Base-by-base conservation (phyloP, 352 stramenopile species). In the Phytophthora multivora region DNA sequence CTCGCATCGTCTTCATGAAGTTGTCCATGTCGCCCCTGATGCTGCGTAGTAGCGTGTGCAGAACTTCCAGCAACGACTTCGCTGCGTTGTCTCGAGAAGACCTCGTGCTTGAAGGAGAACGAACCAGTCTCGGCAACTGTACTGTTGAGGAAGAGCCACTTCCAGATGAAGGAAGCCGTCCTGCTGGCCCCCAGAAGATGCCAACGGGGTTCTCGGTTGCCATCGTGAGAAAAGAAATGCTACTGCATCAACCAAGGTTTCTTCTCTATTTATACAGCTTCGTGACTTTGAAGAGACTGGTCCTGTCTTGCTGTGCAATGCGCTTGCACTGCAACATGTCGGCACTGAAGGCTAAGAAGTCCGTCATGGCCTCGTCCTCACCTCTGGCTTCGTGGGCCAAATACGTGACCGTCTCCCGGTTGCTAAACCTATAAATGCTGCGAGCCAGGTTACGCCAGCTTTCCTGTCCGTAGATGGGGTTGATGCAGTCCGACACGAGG, bases 401-500 rank as follows among this genome's bases (percentile, higher is more conserved):
- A 51, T 86, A 91, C 66, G 82, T 90, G 51, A 86, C 48, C 7
- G 86, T 90, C 16, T 77, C 15, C 0, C 49, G 46, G 33, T 73
- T 41, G 38, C 82, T 90, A 13, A 95, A 80, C 23, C 70, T 71
- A 38, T 59, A 25, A 51, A 95, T 93, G 50, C 82, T 93, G 31
- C 72, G 61, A 11, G 84, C 86, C 10, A 95, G 66, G 31, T 90
- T 83, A 18, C 84, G 69, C 86, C 86, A 95, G 38, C 83, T 93
- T 25, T 93, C 77, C 51, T 72, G 62, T 36, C 84, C 86, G 65
- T 95, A 95, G 55, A 95, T 92, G 46, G 86, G 83, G 43, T 95
- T 95, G 56, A 95, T 93, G 52, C 86, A 95, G 59, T 95, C 86
- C 4, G 86, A 95, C 18, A 93, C 63, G 45, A 95, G 64, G 49